Evolutionary conservation across 176 grass and related monocot species (phyloP).

Genomic region (Cenchrus fungigraminus): DNA sequence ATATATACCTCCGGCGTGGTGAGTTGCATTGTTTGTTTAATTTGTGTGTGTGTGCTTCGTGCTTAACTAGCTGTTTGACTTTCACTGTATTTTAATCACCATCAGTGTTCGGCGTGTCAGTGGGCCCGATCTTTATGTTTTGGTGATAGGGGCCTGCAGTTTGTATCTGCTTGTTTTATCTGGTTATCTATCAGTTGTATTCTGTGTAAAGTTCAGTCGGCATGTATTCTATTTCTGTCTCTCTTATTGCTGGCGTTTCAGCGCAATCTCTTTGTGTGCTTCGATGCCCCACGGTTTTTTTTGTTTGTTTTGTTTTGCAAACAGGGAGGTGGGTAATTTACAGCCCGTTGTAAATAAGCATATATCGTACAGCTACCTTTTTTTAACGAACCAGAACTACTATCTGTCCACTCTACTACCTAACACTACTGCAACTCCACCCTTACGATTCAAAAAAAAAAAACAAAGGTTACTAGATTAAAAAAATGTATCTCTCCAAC

Average conservation of each 20-base stretch:
- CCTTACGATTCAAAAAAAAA: too few species aligned
- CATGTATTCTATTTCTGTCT: neutral
- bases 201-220: constrained; percentile 13
- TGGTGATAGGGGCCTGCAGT: neutral
- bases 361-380: too few species aligned
- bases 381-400: too few species aligned
- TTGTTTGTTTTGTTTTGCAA: too few species aligned
- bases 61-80: neutral
- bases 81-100: neutral
- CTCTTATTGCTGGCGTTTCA: constrained; percentile 7
- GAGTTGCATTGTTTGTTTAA: neutral
- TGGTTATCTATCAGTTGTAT: neutral
- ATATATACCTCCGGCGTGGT: constrained; percentile 16
- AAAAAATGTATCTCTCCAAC: too few species aligned
- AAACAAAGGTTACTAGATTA: too few species aligned
- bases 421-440: too few species aligned
- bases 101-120: neutral
- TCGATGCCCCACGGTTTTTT: too few species aligned
- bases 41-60: neutral
- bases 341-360: too few species aligned
- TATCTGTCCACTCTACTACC: too few species aligned
- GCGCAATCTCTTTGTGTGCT: too few species aligned
- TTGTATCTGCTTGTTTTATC: constrained; percentile 7
- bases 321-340: too few species aligned
- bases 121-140: constrained; percentile 10